Evolutionary conservation across 179 eudicot species (phyloP).

Genomic region (Beta lomatogona): DNA sequence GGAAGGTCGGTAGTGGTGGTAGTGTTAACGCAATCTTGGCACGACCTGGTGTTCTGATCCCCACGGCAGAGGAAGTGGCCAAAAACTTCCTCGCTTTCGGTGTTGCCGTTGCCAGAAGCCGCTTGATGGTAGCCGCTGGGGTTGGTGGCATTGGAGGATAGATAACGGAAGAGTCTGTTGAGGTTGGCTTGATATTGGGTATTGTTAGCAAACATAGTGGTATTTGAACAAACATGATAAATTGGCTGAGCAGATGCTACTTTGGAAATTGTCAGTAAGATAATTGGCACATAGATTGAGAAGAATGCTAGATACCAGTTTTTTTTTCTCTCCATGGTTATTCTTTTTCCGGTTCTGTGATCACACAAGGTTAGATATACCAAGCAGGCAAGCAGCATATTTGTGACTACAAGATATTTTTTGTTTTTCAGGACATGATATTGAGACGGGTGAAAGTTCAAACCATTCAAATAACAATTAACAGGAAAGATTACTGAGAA

Average conservation of each 20-base stretch:
- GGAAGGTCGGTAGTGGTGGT: slow-evolving; percentile 9
- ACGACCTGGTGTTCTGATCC: slow-evolving; percentile 12
- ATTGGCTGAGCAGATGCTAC: not conserved
- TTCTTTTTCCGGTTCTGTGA: not conserved
- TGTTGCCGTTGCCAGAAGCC: not conserved
- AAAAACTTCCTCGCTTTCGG: not conserved
- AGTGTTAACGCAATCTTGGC: slow-evolving; percentile 27
- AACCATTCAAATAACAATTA: too few relatives aligned
- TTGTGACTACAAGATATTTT: not conserved
- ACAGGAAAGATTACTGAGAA: too few relatives aligned
- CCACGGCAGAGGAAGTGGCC: slow-evolving; percentile 47
- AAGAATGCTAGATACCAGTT: not conserved
- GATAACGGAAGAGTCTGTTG: slow-evolving; percentile 15
- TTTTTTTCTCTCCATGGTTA: not conserved
- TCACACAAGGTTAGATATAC: not conserved
- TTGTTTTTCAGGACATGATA: too few relatives aligned
- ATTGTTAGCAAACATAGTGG: slow-evolving; percentile 10
- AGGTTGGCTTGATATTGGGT: slow-evolving; percentile 25
- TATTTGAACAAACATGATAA: slow-evolving; percentile 9
- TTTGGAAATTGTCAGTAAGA: not conserved
- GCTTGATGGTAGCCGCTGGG: slow-evolving; percentile 16
- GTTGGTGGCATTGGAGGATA: slow-evolving; percentile 15
- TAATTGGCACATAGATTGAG: not conserved
- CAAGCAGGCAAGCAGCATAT: too few relatives aligned
- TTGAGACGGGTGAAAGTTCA: too few relatives aligned